Evolutionary conservation across 2,329 filamentous ascomycete genomes (phyloP), one percentile per base, ranked within the genome.

Genomic region (Bipolaris sorokiniana): DNA sequence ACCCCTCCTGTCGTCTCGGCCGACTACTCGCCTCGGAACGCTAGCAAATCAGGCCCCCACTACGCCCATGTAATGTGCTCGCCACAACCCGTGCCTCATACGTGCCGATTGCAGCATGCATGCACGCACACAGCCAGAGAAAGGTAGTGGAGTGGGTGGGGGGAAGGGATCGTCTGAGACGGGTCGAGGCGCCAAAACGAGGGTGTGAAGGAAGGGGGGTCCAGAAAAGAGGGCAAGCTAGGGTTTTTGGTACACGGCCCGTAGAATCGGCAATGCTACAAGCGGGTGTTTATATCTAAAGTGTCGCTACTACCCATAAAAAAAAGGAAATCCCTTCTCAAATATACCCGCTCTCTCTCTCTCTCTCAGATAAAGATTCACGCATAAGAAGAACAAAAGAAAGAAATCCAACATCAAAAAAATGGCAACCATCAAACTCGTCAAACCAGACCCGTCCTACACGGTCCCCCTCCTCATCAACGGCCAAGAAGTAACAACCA

Each of bases 391-490:
- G 10, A 28, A 28, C 1, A 10, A 10, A 10, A 10, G 26, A 28
- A 28, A 28, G 9, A 7, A 7, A 26, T 7, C 7, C 4, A 7
- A 26, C 3, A 26, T n/a, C n/a, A n/a, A 26, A 7, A 61, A 46
- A 5, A 61, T 62, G 59, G 44, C 44, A 3, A 50, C 40, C n/a
- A 50, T 38, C 47, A 44, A 26, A 48, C 31, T 48, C 11, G 45
- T 55, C 15, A 46, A 51, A 11, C 44, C 57, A 41, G 64, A 72
- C 40, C 51, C 66, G 7, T 62, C 64, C 13, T 75, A 72, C 63
- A 75, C 69, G 5, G 72, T 80, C 23, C 81, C 82, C 18, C 77
- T 83, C 59, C 76, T 80, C 65, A 82, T 83, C 64, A 78, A 80
- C 54, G 80, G 80, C 66, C 71, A 81, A 61, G 80, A 86, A 54